Conservation (phyloP, 2,329 filamentous ascomycete species). For the Sporothrix luriei region DNA sequence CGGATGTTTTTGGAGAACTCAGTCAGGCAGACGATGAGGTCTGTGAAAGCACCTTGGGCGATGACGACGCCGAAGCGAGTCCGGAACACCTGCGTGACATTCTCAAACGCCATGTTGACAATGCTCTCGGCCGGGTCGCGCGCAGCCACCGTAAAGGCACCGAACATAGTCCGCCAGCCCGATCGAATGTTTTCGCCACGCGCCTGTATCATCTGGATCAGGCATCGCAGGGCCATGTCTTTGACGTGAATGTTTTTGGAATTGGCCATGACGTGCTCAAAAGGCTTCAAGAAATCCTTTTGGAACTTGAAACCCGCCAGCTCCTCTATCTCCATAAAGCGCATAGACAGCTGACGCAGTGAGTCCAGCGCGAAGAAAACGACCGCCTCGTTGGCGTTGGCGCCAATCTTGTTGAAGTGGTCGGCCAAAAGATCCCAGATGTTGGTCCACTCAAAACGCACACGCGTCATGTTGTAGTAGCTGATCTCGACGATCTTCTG, state of each 20-base stretch:
- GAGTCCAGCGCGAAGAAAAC: constrained; percentile 98
- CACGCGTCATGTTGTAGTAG: constrained; percentile 99
- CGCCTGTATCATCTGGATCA: constrained; percentile 99
- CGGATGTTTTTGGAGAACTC: constrained; percentile 98
- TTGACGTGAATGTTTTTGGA: constrained; percentile 90
- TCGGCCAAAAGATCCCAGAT: constrained; percentile 98
- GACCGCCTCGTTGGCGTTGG: constrained; percentile 92
- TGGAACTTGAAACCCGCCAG: constrained; percentile 99
- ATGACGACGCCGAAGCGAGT: constrained; percentile 95
- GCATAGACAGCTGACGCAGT: constrained; percentile 92
- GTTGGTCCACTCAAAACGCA: constrained; percentile 96
- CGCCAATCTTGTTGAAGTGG: constrained; percentile 97
- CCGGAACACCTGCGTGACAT: constrained; percentile 93
- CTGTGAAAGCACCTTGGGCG: constrained; percentile 92
- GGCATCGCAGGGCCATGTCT: constrained; percentile 91
- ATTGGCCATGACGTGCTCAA: constrained; percentile 96
- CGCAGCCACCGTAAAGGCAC: constrained; percentile 94
- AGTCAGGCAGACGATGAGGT: constrained; percentile 92
- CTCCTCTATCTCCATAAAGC: constrained; percentile 98
- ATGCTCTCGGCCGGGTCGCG: constrained; percentile 92
- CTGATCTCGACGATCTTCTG: constrained; percentile 99
- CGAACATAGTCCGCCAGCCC: constrained; percentile 99
- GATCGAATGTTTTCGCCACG: constrained; percentile 95
- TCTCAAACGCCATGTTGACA: constrained; percentile 94
- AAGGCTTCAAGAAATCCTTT: constrained; percentile 97